These are phyloP conservation scores for Podila horticola DNA, from an alignment of 192 early-diverging fungal genomes.

Conservation along the genomic window DNA sequence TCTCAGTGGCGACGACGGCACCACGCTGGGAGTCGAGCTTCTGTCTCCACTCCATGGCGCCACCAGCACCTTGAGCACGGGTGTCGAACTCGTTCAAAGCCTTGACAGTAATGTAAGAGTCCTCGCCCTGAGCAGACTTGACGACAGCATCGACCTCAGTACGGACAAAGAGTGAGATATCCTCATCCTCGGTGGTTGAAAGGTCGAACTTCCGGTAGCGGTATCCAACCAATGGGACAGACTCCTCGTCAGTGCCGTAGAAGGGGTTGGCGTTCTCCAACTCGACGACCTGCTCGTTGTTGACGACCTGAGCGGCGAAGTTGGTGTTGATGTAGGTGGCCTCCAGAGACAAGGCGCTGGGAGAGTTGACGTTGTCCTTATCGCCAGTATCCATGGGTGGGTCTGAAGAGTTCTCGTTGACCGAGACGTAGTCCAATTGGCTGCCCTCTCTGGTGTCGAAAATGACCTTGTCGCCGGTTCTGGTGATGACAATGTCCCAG, in stretches of 20 bases:
- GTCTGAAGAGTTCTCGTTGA: slow-evolving; percentile 96
- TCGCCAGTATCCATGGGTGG: slow-evolving; percentile 90
- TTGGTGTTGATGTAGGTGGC: slow-evolving; percentile 88
- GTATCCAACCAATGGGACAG: slow-evolving; percentile 75
- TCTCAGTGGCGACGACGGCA: slow-evolving; percentile 95
- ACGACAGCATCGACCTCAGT: slow-evolving; percentile 89
- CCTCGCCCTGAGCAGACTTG: slow-evolving; percentile 58
- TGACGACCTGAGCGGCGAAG: slow-evolving; percentile 85
- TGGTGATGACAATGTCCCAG: slow-evolving; percentile 95
- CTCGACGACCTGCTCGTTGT: slow-evolving; percentile 52
- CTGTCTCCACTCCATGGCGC: slow-evolving; percentile 93
- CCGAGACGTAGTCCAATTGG: slow-evolving; percentile 84
- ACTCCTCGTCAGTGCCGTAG: slow-evolving; percentile 60
- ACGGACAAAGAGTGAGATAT: slow-evolving; percentile 82
- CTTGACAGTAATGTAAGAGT: slow-evolving; percentile 71
- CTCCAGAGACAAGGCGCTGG: slow-evolving; percentile 84
- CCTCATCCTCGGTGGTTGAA: slow-evolving; percentile 67
- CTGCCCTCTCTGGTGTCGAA: slow-evolving; percentile 94
- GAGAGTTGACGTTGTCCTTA: slow-evolving; percentile 91
- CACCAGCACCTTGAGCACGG: slow-evolving; percentile 83
- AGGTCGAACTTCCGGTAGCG: slow-evolving; percentile 92
- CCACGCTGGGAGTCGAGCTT: slow-evolving; percentile 95
- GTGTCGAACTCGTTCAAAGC: slow-evolving; percentile 96
- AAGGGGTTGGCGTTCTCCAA: slow-evolving; percentile 85
- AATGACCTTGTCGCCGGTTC: slow-evolving; percentile 81